phyloP scores from a whole-genome alignment of 345 rosid species.

The Schrenkiella parvula region DNA sequence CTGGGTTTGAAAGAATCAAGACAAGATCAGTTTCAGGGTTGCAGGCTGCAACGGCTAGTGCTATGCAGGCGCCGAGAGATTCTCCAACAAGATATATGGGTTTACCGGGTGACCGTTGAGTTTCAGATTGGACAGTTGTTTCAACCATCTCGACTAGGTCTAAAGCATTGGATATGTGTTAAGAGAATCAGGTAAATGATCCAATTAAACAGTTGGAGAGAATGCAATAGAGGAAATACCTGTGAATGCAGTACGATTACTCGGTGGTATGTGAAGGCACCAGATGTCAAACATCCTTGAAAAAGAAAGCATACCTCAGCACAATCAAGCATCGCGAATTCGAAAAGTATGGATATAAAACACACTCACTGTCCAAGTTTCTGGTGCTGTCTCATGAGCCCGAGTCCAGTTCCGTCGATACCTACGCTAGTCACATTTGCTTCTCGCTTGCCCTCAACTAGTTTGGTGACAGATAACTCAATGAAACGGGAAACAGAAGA shows the following conservation, averaged over 20 bases:
- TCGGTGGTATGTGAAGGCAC: conserved; percentile 79
- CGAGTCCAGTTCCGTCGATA: conserved; percentile 66
- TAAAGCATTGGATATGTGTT: conserved; percentile 22
- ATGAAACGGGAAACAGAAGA: neutral
- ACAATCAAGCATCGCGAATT: neutral
- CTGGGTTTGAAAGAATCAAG: conserved; percentile 71
- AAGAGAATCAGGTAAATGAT: neutral
- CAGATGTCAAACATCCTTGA: conserved; percentile 63
- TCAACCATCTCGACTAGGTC: conserved; percentile 63
- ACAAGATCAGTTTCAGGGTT: conserved; percentile 64
- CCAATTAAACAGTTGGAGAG: neutral
- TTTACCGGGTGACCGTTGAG: conserved; percentile 35
- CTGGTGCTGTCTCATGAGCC: conserved; percentile 48
- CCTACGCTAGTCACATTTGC: conserved; percentile 32
- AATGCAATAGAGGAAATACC: conserved; percentile 29
- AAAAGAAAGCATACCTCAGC: neutral
- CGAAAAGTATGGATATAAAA: neutral
- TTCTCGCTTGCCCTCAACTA: neutral
- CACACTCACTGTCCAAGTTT: conserved; percentile 57
- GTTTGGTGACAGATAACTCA: too few relatives aligned
- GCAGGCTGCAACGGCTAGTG: conserved; percentile 61
- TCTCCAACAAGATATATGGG: conserved; percentile 86
- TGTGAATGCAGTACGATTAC: conserved; percentile 61
- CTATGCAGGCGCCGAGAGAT: conserved; percentile 77
- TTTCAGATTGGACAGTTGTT: conserved; percentile 43